Base-by-base conservation (phyloP, 805 yeast species). In the Pichia californica region DNA sequence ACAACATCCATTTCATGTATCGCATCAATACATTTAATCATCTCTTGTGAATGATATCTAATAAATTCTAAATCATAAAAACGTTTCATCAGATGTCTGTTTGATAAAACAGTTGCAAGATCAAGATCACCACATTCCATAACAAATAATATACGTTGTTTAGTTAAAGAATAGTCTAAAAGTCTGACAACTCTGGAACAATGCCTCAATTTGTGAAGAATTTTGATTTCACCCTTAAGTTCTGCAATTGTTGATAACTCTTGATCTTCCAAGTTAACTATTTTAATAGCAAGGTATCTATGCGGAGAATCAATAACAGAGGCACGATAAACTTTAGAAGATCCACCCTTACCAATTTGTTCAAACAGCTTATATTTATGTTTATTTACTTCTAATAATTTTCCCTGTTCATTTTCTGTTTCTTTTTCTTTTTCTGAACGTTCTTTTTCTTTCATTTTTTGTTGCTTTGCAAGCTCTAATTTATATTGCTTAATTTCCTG, bases 81-180 rank as follows among this genome's bases (percentile, higher is more conserved):
- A 3, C 36, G n/a, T 13, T 27, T 15, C 10, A 40, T 23, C 19
- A 34, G 28, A 31, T 43, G 46, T 41, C 87, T 68, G 39, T 71
- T 74, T 33, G 78, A 74, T 38, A 91, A 69, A 8, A 89, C 89
- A 53, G 79, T 87, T 0, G 96, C 91, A 23, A 91, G 64, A 60
- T 91, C 97, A 41, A 85, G 76, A 49, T 91, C 96, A 18, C 98
- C 98, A 58, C 95, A 86, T 62, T 93, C 98, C 96, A 91, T 87
- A 3, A 88, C 84, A 49, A 91, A 66, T 55, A 74, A 71, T 29
- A 91, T 69, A 2, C 79, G 71, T 0, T 83, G 79, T 23, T 74
- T 77, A 3, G 71, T 70, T 51, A 88, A 68, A n/a, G 81, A 79
- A 60, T 83, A 77, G 55, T 88, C 96, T 29, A 83, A 64, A 35